Conservation (phyloP, 2,329 filamentous ascomycete species). For the Macroventuria anomochaeta region DNA sequence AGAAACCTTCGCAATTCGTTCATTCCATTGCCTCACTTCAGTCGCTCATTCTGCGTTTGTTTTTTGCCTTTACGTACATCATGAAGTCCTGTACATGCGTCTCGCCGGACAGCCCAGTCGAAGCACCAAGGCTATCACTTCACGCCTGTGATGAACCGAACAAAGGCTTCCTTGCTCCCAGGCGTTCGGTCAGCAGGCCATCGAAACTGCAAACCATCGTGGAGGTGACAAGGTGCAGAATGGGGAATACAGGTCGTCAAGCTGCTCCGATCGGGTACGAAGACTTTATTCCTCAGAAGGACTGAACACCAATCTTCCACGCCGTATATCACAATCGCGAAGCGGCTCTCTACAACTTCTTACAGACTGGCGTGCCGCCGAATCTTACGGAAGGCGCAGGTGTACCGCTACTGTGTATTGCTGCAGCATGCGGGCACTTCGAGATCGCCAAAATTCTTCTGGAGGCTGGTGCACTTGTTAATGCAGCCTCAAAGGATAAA, state of each 20-base stretch:
- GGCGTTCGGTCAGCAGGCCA: conserved; percentile 24
- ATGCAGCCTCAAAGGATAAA: conserved; percentile 24
- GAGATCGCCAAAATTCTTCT: conserved; percentile 36
- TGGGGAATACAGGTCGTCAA: conserved; percentile 30
- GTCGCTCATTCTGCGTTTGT: neutral
- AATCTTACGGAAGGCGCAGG: conserved; percentile 31
- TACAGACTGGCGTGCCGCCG: conserved; percentile 37
- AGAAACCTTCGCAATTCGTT: neutral
- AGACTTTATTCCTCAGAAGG: conserved; percentile 30
- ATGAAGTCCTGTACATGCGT: conserved; percentile 32
- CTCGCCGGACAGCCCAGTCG: conserved; percentile 20
- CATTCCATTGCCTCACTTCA: neutral
- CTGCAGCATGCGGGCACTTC: conserved; percentile 35
- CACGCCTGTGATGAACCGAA: conserved; percentile 24
- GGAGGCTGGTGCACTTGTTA: conserved; percentile 36
- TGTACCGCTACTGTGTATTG: conserved; percentile 38
- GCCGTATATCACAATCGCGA: conserved; percentile 42
- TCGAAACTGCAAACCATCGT: conserved; percentile 41
- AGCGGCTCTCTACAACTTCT: conserved; percentile 41
- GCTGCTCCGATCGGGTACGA: conserved; percentile 8
- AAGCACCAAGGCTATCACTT: conserved; percentile 24
- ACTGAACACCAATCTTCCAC: conserved; percentile 42
- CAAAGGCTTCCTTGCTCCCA: conserved; percentile 12
- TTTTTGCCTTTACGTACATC: conserved; percentile 3
- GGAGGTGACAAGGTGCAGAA: conserved; percentile 40